phyloP scores from a whole-genome alignment of 2,329 filamentous ascomycete genomes.

The Gnomoniopsis sp. region DNA sequence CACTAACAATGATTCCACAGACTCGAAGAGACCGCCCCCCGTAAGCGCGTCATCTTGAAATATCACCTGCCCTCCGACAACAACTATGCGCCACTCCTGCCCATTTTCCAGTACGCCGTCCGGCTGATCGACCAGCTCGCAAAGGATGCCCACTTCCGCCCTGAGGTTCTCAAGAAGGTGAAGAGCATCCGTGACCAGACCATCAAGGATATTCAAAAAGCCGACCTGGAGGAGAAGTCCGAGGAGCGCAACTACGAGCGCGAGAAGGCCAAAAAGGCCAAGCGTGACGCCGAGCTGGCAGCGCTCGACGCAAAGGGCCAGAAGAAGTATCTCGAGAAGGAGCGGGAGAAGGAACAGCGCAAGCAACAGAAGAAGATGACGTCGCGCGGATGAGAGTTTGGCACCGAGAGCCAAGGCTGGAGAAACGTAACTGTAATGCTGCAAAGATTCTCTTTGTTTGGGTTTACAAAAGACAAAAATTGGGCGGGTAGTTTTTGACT shows the following conservation, averaged over 20 bases:
- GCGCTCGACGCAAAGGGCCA: slow-evolving; percentile 77
- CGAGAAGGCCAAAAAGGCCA: slow-evolving; percentile 78
- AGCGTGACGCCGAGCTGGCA: slow-evolving; percentile 80
- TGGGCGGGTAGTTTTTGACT: neutral
- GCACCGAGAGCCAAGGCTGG: neutral
- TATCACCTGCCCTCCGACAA: slow-evolving; percentile 64
- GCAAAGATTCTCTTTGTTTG: neutral
- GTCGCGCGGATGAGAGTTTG: slow-evolving; percentile 39
- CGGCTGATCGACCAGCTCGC: slow-evolving; percentile 82
- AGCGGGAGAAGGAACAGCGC: slow-evolving; percentile 69
- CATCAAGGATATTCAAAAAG: slow-evolving; percentile 73
- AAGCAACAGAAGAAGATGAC: slow-evolving; percentile 54
- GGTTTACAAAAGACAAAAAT: neutral
- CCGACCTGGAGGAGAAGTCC: slow-evolving; percentile 74
- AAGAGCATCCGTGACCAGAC: slow-evolving; percentile 76
- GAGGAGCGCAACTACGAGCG: slow-evolving; percentile 72
- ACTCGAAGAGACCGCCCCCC: slow-evolving; percentile 76
- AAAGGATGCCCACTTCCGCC: slow-evolving; percentile 75
- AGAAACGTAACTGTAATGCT: neutral
- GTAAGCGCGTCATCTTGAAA: slow-evolving; percentile 82
- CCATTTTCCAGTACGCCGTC: slow-evolving; percentile 78
- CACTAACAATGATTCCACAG: slow-evolving; percentile 37
- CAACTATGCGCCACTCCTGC: slow-evolving; percentile 63
- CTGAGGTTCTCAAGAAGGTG: slow-evolving; percentile 85
- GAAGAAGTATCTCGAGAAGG: slow-evolving; percentile 80